Base-by-base conservation (phyloP, 176 grass and related monocot species). In the Triticum monococcum region DNA sequence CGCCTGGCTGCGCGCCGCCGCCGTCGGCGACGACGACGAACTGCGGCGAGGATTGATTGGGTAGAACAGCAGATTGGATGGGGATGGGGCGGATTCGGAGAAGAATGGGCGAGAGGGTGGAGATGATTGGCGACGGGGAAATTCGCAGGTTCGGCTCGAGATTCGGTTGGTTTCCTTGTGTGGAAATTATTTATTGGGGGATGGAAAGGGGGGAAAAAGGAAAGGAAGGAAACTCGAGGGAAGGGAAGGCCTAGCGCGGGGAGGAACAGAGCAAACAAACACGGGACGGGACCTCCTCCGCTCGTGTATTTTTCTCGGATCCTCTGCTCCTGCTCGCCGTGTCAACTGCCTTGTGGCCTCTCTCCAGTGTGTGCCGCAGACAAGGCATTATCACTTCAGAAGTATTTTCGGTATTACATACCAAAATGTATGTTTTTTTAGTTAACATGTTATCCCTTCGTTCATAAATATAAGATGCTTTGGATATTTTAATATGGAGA, bases 261-360 rank as follows among this genome's bases (percentile, higher is more conserved):
- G 71, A 74, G 40, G 45, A 31, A 76, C 43, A 3, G 78, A 52
- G 43, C 73, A 59, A 43, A 4, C 73, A 30, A 7, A 67, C 79
- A 63, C 72, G 88, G 35, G 35, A 36, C 35, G 35, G 63, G 52
- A 45, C 52, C 30, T 64, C 84, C 79, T 64, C 84, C 64, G 60
- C 56, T 68, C 50, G 32, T 52, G 76, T 71, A 10, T 57, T 32
- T n/a, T 43, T 18, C 40, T 0, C 12, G 12, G 81, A 91, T 91
- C 81, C 2, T 24, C 62, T 81, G 85, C 70, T 62, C 60, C 35
- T 7, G 26, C 2, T 28, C 11, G 16, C 50, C 66, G 4, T 62
- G 46, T 76, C 0, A 4, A 70, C 9, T 0, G 0, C 0, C 6
- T 4, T 67, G 61, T 67, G 56, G 17, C 17, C 56, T 8, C 56